Percentiles rank a stretch among this genome's conserved stretches.
Evolutionary conservation across 2,329 filamentous ascomycete genomes (phyloP).

Genomic region (Fusarium solani-melongenae): DNA sequence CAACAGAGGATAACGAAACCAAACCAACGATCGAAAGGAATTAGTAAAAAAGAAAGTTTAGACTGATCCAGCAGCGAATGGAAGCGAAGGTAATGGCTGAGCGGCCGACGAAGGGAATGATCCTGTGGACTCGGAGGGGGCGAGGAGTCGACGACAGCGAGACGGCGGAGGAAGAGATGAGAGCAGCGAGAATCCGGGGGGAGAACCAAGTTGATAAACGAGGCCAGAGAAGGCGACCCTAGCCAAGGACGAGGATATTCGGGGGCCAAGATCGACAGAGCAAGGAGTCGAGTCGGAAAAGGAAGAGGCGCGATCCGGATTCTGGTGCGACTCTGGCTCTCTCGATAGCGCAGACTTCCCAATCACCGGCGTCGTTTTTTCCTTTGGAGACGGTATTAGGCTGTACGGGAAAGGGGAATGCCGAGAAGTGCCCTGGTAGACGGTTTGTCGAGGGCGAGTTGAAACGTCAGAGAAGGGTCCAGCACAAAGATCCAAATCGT

Average conservation of each 20-base stretch:
- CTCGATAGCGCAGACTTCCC: slow-evolving; percentile 10
- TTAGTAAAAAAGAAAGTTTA: slow-evolving; percentile 50
- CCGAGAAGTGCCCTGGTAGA: slow-evolving; percentile 25
- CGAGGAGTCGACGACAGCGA: slow-evolving; percentile 35
- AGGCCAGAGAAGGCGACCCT: neutral
- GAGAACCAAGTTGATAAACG: slow-evolving; percentile 37
- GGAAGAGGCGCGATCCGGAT: slow-evolving; percentile 30
- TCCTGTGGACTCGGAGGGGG: slow-evolving; percentile 9
- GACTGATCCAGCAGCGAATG: slow-evolving; percentile 70
- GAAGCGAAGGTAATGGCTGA: slow-evolving; percentile 40
- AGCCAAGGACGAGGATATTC: neutral
- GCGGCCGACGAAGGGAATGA: slow-evolving; percentile 24
- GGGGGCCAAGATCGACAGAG: neutral
- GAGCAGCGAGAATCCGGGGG: slow-evolving; percentile 22
- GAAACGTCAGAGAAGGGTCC: slow-evolving; percentile 39
- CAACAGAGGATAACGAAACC: slow-evolving; percentile 2
- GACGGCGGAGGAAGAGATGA: slow-evolving; percentile 34
- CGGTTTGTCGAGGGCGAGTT: slow-evolving; percentile 29
- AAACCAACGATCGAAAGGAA: slow-evolving; percentile 25
- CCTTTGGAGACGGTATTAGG: slow-evolving; percentile 10
- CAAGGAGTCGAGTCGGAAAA: neutral
- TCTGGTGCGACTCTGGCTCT: slow-evolving; percentile 24
- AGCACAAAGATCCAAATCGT: neutral
- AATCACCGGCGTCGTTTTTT: neutral
- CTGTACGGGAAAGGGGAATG: slow-evolving; percentile 27